Conservation (phyloP, 768 basidiomycete species). For the Tylopilus subfusipes region DNA sequence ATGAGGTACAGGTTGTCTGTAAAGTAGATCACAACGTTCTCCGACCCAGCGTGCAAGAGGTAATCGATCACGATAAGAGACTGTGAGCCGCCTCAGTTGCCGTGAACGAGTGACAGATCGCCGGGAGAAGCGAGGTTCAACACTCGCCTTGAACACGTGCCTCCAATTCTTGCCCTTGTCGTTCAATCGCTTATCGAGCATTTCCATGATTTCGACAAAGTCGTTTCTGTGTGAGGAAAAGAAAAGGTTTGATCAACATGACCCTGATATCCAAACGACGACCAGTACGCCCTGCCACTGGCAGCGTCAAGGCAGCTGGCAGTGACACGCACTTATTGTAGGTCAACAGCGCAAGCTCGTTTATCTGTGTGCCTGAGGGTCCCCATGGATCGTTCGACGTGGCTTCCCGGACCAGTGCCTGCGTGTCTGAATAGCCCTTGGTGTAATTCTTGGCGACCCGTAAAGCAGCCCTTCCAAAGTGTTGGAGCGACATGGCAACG, state of each 20-base stretch:
- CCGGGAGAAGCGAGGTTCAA: too few species aligned
- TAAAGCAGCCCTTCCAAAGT: too few species aligned
- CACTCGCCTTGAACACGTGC: too few species aligned
- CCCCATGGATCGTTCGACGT: slow-evolving; percentile 99
- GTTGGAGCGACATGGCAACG: slow-evolving; percentile 50
- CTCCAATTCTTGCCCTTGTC: too few species aligned
- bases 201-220: too few species aligned
- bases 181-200: too few species aligned
- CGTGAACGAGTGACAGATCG: background rate
- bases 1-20: slow-evolving; percentile 95
- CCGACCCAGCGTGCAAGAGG: too few species aligned
- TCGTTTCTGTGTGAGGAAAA: slow-evolving; percentile 52
- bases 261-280: too few species aligned
- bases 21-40: slow-evolving; percentile 99
- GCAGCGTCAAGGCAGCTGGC: background rate
- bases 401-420: slow-evolving; percentile 93
- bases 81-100: slow-evolving; percentile 34
- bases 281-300: background rate
- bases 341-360: slow-evolving; percentile 94
- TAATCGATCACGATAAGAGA: slow-evolving; percentile 90
- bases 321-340: slow-evolving; percentile 79
- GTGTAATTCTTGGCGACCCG: slow-evolving; percentile 94
- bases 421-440: slow-evolving; percentile 91
- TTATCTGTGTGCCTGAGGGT: slow-evolving; percentile 97
- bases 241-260: background rate